Evolutionary conservation across 768 basidiomycete genomes (phyloP), one percentile per base, ranked within the genome.

Genomic region (button mushroom (Agaricus bisporus)): DNA sequence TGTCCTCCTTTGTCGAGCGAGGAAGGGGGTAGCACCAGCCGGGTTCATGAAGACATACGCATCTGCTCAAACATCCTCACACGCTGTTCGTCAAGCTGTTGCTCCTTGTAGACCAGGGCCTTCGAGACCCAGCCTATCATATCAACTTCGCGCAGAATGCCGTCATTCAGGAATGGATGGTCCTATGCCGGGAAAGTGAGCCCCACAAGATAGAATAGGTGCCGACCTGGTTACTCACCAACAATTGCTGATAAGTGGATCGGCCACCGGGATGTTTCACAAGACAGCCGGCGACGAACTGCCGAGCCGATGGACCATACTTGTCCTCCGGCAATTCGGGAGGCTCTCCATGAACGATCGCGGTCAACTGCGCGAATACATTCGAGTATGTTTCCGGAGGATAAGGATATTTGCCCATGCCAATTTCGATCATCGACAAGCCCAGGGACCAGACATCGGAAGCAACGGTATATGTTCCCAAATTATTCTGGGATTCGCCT

Each of bases 381-480:
- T 98, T 98, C 55, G 85, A 82, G 67, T 97, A 99, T 6, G 93
- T 95, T 72, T 98, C 95, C 25, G 95, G 95, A 28, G 95, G 95
- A 64, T 97, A 99, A 1, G 95, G 95, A 68, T 99, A 98, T 64
- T 81, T 69, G 63, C 88, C 95, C 62, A 90, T 76, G 2, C 88
- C 91, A 58, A 95, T 85, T 69, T 99, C 95, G 62, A 98, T 91
- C 67, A 97, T 86, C 4, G 90, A 87, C 41, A 98, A 76, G 11
- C 95, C 95, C 18, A 98, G 82, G 6, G 94, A 97, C 95, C 95
- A 99, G 12, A 99, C 88, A 64, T 99, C 97, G 9, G 94, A 95
- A 5, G 94, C 88, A 51, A 98, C 94, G 17, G 94, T 94, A 70
- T 99, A 99, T 4, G 93, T 91, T 29, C 87, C 84, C 45, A 88